Base-by-base conservation (phyloP, 495 filamentous ascomycete species). In the Darksidea phi region DNA sequence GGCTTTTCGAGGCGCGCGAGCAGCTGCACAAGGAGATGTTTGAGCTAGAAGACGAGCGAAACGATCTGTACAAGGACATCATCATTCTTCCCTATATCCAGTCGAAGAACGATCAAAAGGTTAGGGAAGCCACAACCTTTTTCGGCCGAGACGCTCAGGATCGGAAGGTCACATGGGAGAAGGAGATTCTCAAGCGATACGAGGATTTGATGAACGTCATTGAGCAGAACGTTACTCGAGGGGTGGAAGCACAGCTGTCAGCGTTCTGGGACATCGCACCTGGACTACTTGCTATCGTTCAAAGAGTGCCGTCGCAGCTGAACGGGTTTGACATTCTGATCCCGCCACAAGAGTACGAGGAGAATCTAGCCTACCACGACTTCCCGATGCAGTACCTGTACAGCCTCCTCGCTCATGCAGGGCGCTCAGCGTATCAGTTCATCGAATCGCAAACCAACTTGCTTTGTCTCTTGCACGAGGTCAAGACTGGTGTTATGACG, bases 201-300 rank as follows among this genome's bases (percentile, higher is more conserved):
- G 83, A 90, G 56, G 85, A 88, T 21, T 95, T 97, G 72, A 76
- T 89, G 54, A 80, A 83, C 32, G 84, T 93, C 17, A 85, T 97
- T 26, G 91, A 96, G 72, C 81, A 84, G 68, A 94, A 93, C 54
- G 90, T 95, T 23, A 82, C 84, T 2, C 85, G 91, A 3, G 94
- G 92, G 3, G 90, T 97, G 15, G 93, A 97, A 71, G 81, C 88
- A 28, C 95, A 97, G 72, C 81, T 96, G 0, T 88, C 84, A 15
- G 91, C 91, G 2, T 98, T 97, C 75, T 98, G 94, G 94, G 95
- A 98, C 68, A 95, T 97, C 64, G 94, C 91, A 0, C 95, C 95
- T 0, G 80, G 84, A 0, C 80, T 98, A 0, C 78, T 86, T 10
- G 80, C 84, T 0, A 73, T 96, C 20, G 81, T 92, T 5, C 87